Evolutionary conservation across 2,329 filamentous ascomycete genomes (phyloP), one percentile per base, ranked within the genome.

Genomic region (Dactylellina sp.): DNA sequence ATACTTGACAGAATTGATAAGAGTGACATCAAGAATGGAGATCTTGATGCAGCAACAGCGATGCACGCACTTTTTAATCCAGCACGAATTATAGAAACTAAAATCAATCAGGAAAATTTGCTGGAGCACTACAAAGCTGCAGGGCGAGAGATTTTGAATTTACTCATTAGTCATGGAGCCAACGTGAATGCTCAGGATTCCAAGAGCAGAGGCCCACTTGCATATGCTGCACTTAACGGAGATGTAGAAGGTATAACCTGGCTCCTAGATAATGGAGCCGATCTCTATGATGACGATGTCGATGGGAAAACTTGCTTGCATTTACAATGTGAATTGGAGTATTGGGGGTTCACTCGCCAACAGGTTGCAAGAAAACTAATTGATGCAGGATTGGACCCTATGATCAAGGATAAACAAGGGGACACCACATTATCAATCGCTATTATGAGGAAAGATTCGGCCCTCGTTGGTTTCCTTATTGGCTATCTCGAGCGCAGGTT

Each of bases 31-130:
- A 11, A 18, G 2, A 18, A 56, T 24, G 4, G 7, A 42, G 35
- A 25, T 18, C 2, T 7, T 20, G 11, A 24, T 40, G 52, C 32
- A 14, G 20, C 24, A 14, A 56, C 52, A 2, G 35, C 35, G 7
- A 56, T 56, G 52, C 52, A 56, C 20, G 9, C 40, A 7, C 32
- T 56, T 7, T 56, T 56, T 42, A 5, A 20, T 42, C 11, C n/a
- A 3, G 7, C 14, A 7, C 18, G 1, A 9, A 2, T n/a, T 14
- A 20, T 42, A 9, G 14, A 4, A 12, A n/a, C 14, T 16, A n/a
- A n/a, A 2, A 4, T 14, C n/a, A 22, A 25, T 2, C 9, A 40
- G 35, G 35, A 56, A n/a, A 18, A 25, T 14, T 14, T 16, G n/a
- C 35, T 4, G 16, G 35, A 24, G 11, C 5, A 42, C 14, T 40